Percentiles rank a stretch among this genome's conserved stretches.
Evolutionary conservation across 768 basidiomycete species (phyloP).

Genomic region (Hygrocybe coccinea): DNA sequence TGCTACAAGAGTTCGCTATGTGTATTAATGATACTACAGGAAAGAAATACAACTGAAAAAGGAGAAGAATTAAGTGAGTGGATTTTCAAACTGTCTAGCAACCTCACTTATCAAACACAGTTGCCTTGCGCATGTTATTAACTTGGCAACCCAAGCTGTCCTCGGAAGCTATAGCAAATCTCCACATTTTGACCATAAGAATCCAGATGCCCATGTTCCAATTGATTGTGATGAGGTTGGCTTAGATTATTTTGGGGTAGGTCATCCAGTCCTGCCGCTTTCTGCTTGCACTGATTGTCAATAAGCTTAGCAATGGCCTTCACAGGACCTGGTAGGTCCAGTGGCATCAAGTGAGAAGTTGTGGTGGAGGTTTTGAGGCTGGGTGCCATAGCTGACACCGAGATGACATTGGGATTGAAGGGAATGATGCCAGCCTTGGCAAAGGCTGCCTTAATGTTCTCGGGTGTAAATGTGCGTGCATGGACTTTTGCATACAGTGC

Average conservation of each 20-base stretch:
- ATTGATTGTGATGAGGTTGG: constrained; percentile 21
- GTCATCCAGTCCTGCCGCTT: no score
- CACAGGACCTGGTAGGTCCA: no score
- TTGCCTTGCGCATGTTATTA: constrained; percentile 30
- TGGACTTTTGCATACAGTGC: constrained; percentile 13
- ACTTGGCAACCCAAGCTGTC: constrained; percentile 31
- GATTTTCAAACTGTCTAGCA: neutral
- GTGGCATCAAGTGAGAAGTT: no score
- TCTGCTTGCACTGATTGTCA: no score
- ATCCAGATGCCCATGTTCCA: constrained; percentile 15
- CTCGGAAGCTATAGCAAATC: constrained; percentile 20
- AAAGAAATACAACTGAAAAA: neutral
- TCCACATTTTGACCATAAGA: constrained; percentile 10
- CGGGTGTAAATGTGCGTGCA: no score
- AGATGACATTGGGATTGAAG: no score
- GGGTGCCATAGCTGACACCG: no score
- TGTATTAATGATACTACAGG: constrained; percentile 2
- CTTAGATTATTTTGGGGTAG: no score
- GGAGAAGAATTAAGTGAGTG: constrained; percentile 8
- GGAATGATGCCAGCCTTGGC: no score
- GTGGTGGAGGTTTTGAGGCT: no score
- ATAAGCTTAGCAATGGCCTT: no score
- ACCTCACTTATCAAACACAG: constrained; percentile 13
- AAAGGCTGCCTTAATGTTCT: no score
- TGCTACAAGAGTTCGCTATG: constrained; percentile 25